Percentiles rank a stretch among this genome's conserved stretches.
These are phyloP conservation scores for Arabis hirsuta DNA, from an alignment of 345 rosid species.

Conservation along the genomic window DNA sequence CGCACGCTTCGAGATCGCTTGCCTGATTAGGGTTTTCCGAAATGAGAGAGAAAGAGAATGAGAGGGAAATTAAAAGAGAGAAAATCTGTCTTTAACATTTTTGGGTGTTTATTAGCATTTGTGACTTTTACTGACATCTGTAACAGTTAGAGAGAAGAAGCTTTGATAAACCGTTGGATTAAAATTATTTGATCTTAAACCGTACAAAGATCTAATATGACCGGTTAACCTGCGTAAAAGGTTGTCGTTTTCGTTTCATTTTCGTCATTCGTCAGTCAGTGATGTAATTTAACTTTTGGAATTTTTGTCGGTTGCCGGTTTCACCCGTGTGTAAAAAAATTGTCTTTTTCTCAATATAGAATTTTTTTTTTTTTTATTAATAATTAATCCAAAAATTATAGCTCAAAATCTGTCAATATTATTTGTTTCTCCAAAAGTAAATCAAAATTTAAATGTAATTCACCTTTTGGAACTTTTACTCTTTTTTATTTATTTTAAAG, in stretches of 20 bases:
- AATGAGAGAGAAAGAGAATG: slow-evolving; percentile 22
- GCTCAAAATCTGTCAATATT: no score
- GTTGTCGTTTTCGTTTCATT: not conserved
- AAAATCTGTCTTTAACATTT: not conserved
- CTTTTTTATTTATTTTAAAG: no score
- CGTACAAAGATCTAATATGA: slow-evolving; percentile 8
- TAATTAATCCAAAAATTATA: no score
- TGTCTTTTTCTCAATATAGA: no score
- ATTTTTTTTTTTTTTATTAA: no score
- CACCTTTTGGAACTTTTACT: no score
- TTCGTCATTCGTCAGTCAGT: not conserved
- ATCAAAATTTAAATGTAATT: no score
- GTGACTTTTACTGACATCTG: slow-evolving; percentile 23
- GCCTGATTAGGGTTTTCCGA: slow-evolving; percentile 33
- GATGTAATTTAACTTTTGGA: slow-evolving; percentile 8
- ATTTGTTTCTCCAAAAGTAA: no score
- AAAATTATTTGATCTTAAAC: not conserved
- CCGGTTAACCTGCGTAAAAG: slow-evolving; percentile 24
- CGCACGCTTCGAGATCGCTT: not conserved
- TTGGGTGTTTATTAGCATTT: slow-evolving; percentile 6
- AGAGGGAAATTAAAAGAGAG: slow-evolving; percentile 36
- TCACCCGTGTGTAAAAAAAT: not conserved
- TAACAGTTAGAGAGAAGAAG: not conserved
- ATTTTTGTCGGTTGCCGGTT: slow-evolving; percentile 24
- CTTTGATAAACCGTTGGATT: slow-evolving; percentile 30